Evolutionary conservation across 352 stramenopile genomes (phyloP).

Genomic region (Plasmopara muralis): DNA sequence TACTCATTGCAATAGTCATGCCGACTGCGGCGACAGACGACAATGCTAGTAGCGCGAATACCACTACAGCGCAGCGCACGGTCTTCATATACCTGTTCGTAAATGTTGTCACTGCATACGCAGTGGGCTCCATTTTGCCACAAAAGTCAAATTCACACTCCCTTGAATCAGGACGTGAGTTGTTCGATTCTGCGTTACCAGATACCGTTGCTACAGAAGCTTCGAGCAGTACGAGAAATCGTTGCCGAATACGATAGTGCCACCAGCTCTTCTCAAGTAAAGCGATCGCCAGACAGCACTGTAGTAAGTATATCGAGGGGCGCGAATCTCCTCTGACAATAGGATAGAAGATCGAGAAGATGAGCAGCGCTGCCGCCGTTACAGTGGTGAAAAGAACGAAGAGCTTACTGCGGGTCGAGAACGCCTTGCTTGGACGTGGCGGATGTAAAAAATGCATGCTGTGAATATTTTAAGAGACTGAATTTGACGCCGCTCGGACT

Average conservation of each 20-base stretch:
- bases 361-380: conserved; percentile 13
- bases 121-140: conserved; percentile 25
- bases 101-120: conserved; percentile 22
- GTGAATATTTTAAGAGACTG: conserved; percentile 9
- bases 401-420: conserved; percentile 6
- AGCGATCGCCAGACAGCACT: conserved; percentile 33
- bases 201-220: conserved; percentile 12
- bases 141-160: conserved; percentile 20
- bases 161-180: no score
- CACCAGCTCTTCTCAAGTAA: conserved; percentile 53
- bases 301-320: conserved; percentile 29
- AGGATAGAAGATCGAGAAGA: conserved; percentile 34
- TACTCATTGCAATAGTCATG: conserved; percentile 15
- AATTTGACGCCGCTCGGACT: conserved; percentile 16
- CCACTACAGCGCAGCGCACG: conserved; percentile 7
- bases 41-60: conserved; percentile 10
- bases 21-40: conserved; percentile 9
- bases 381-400: conserved; percentile 16
- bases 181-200: conserved; percentile 3
- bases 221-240: conserved; percentile 35
- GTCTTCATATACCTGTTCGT: conserved; percentile 22
- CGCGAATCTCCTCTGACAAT: conserved; percentile 29
- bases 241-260: conserved; percentile 54
- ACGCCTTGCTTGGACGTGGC: conserved; percentile 15
- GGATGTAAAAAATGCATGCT: conserved; percentile 9